phyloP scores from a whole-genome alignment of 371 early-diverging fungal genomes.

The Thermomucor indicae-seudaticae region DNA sequence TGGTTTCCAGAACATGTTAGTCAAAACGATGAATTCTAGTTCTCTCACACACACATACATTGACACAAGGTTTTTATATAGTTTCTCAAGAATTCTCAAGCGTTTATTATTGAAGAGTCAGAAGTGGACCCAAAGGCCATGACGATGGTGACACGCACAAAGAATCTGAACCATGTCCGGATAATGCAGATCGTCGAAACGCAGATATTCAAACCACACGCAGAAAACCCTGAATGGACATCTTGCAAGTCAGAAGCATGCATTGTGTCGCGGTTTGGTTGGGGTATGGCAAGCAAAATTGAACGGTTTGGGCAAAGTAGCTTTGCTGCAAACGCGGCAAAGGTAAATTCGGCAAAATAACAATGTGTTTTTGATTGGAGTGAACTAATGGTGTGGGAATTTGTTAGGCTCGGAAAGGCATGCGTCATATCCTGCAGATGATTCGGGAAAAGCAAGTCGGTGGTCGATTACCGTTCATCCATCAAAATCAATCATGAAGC shows the following conservation, averaged over 20 bases:
- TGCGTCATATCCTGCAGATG: slow-evolving; percentile 82
- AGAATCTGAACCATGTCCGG: slow-evolving; percentile 89
- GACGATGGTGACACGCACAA: slow-evolving; percentile 80
- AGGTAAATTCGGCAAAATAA: slow-evolving; percentile 42
- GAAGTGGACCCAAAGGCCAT: slow-evolving; percentile 73
- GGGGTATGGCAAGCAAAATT: slow-evolving; percentile 76
- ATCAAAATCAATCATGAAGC: no score
- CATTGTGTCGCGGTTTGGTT: slow-evolving; percentile 85
- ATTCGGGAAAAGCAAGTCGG: slow-evolving; percentile 58
- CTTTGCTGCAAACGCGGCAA: slow-evolving; percentile 80
- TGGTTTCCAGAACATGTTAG: slow-evolving; percentile 71
- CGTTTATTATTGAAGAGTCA: slow-evolving; percentile 84
- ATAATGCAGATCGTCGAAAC: slow-evolving; percentile 91
- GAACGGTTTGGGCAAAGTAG: slow-evolving; percentile 87
- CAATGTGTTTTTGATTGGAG: neutral
- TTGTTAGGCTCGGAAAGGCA: slow-evolving; percentile 76
- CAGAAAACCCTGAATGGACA: slow-evolving; percentile 63
- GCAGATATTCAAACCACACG: slow-evolving; percentile 66
- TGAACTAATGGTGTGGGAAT: neutral
- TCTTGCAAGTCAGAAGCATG: slow-evolving; percentile 77
- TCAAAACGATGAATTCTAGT: slow-evolving; percentile 6
- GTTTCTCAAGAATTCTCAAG: slow-evolving; percentile 71
- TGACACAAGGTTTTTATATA: slow-evolving; percentile 20
- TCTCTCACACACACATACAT: neutral
- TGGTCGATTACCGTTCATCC: slow-evolving; percentile 15